Evolutionary conservation across 352 stramenopile genomes (phyloP), one percentile per base, ranked within the genome.

Genomic region (Lagenidium sp.): DNA sequence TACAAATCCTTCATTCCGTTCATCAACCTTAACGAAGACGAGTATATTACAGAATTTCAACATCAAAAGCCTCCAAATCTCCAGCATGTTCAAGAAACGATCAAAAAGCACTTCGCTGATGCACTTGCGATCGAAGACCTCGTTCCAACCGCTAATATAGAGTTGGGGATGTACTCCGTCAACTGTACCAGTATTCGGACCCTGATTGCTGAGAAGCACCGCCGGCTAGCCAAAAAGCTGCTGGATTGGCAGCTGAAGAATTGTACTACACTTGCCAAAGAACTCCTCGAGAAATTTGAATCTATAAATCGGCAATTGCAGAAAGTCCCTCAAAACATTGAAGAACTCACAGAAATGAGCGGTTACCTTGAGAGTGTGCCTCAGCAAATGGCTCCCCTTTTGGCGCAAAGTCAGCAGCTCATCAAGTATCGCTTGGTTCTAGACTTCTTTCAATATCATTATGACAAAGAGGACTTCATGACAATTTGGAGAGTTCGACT

Each of bases 311-410:
- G 77, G 4, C 79, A 90, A 47, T 64, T 95, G 18, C 82, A 85
- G 46, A 90, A 85, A 51, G 73, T 86, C 6, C 84, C 87, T 11
- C 72, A 88, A 36, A 94, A 96, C 53, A 96, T 97, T 39, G 89
- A 97, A 49, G 78, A 96, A 49, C 58, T 97, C 20, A 91, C 77
- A 0, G 85, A 96, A 29, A 81, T 96, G 71, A 83, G 68, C 34
- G 53, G 74, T 6, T 96, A 93, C 41, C 64, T 95, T 23, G 82
- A 91, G 40, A 69, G 65, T 22, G 78, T 94, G 1, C 57, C 66
- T 0, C 37, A 57, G 3, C 77, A 90, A 36, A 55, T 92, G 12
- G 60, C 70, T 3, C 77, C 80, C 0, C 30, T 92, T 42, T 48
- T 90, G 22, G 75, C 59, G 4, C 76, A 86, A 34, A 85, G 74